Percentiles rank a stretch among this genome's conserved stretches.
Conservation (phyloP, 1,139 yeast genomes). For the Kazachstania sp. region DNA sequence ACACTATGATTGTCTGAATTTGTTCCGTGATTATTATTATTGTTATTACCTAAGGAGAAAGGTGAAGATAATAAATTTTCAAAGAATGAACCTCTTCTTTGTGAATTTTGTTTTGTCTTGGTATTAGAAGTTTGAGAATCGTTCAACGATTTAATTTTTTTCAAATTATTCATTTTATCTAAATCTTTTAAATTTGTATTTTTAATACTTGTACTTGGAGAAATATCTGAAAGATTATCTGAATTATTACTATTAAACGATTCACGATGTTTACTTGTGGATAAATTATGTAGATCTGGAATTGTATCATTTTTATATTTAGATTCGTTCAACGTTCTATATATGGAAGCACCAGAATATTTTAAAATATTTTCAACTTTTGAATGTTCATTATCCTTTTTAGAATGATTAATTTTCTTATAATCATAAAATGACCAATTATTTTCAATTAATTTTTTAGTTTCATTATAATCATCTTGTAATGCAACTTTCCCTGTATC, state of each 20-base stretch:
- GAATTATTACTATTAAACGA: neutral
- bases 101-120: neutral
- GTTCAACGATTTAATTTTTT: neutral
- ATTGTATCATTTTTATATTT: neutral
- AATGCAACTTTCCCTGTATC: slow-evolving; percentile 45
- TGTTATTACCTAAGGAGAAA: neutral
- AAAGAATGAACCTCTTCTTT: slow-evolving; percentile 9
- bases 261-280: no score
- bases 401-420: neutral
- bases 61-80: slow-evolving; percentile 13
- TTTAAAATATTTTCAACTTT: neutral
- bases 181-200: neutral
- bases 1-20: neutral
- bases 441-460: slow-evolving; percentile 46
- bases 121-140: neutral
- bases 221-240: slow-evolving; percentile 1
- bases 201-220: slow-evolving; percentile 1
- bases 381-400: neutral
- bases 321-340: neutral
- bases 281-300: neutral
- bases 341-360: slow-evolving; percentile 3
- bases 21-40: no score
- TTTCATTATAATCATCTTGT: slow-evolving; percentile 35
- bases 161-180: neutral
- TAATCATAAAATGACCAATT: slow-evolving; percentile 74